A percentile compares a stretch with the other conserved stretches of the same genome.
Evolutionary conservation across 768 basidiomycete genomes (phyloP).

Genomic region (Suillus americanus): DNA sequence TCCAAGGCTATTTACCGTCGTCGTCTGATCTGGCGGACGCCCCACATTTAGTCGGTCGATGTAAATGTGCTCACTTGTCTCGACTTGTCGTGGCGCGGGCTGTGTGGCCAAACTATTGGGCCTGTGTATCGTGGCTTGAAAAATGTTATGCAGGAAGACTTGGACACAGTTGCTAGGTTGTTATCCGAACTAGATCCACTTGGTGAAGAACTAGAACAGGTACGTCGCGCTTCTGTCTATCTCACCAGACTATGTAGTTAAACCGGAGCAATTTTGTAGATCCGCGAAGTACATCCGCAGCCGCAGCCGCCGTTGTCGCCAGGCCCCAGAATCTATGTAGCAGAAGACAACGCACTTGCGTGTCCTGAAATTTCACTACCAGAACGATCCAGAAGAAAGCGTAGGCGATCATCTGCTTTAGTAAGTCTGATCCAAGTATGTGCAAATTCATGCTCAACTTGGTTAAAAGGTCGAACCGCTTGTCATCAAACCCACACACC

Average conservation of each 20-base stretch:
- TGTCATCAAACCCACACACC: slow-evolving; percentile 32
- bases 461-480: slow-evolving; percentile 22
- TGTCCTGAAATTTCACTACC: slow-evolving; percentile 1
- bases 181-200: slow-evolving; percentile 40
- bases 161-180: slow-evolving; percentile 42
- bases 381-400: slow-evolving; percentile 15
- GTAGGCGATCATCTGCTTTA: slow-evolving; percentile 11
- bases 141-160: slow-evolving; percentile 36
- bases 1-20: neutral
- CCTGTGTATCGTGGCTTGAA: slow-evolving; percentile 38
- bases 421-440: slow-evolving; percentile 5
- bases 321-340: neutral
- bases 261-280: neutral
- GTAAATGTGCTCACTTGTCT: slow-evolving; percentile 11
- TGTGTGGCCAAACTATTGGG: slow-evolving; percentile 30
- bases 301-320: neutral
- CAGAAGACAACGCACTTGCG: neutral
- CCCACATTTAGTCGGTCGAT: slow-evolving; percentile 13
- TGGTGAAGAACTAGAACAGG: slow-evolving; percentile 20
- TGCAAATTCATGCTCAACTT: neutral
- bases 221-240: neutral
- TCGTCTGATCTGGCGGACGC: neutral
- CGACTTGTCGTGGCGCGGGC: slow-evolving; percentile 26
- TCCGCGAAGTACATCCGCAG: neutral
- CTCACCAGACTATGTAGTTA: neutral